Conservation (phyloP, 1,284 basidiomycete species). For the Pulchroboletus neoregius region DNA sequence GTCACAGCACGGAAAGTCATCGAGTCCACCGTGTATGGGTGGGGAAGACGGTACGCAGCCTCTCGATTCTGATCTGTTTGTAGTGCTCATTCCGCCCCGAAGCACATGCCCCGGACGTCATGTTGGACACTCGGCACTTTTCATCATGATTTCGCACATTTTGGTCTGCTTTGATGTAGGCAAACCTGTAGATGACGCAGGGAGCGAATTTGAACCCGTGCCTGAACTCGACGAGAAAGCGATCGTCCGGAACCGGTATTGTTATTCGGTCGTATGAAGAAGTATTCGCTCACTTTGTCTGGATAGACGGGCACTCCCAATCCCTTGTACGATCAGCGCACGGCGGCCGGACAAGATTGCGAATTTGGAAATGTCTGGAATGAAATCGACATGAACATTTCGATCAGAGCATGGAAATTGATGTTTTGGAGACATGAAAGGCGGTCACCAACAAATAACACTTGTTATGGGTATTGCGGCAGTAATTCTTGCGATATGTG, state of each 20-base stretch:
- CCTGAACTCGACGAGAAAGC: not conserved
- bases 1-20: not conserved
- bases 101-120: constrained; percentile 1
- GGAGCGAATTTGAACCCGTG: not conserved
- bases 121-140: not conserved
- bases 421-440: no score
- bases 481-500: no score
- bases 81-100: not conserved
- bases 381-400: no score
- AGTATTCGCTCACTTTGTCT: not conserved
- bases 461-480: no score
- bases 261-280: not conserved
- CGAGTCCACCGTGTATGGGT: constrained; percentile 1
- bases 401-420: no score
- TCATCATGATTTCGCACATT: constrained; percentile 4
- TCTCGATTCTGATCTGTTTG: not conserved
- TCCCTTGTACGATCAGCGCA: not conserved
- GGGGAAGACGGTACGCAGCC: constrained; percentile 1
- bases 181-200: constrained; percentile 1
- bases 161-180: constrained; percentile 1
- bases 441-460: no score
- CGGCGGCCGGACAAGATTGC: not conserved
- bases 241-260: not conserved
- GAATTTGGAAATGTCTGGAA: not conserved
- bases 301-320: not conserved